These are phyloP conservation scores for Neurospora sp. DNA, from an alignment of 495 filamentous ascomycete species.

Conservation along the genomic window DNA sequence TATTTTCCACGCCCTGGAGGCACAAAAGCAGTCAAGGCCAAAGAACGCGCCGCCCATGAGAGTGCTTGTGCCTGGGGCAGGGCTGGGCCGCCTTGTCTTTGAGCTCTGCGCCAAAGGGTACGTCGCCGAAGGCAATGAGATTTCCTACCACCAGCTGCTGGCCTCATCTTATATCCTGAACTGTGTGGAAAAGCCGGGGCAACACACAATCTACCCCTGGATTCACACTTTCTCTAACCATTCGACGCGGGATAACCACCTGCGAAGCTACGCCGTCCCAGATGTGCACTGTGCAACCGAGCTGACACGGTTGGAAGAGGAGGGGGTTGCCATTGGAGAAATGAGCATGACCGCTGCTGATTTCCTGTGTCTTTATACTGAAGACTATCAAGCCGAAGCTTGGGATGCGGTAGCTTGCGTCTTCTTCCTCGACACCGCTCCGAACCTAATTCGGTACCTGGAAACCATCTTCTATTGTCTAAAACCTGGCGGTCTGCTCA, in stretches of 20 bases:
- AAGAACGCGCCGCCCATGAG: constrained; percentile 34
- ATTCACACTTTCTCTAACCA: constrained; percentile 76
- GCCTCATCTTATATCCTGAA: constrained; percentile 85
- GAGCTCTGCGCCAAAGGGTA: constrained; percentile 73
- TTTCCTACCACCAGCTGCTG: constrained; percentile 86
- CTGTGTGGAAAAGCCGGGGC: constrained; percentile 27
- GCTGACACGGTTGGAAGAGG: constrained; percentile 25
- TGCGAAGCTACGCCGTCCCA: constrained; percentile 59
- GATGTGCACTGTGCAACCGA: constrained; percentile 61
- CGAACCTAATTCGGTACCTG: constrained; percentile 82
- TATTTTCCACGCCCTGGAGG: constrained; percentile 51
- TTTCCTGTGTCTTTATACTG: constrained; percentile 66
- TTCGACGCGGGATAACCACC: constrained; percentile 55
- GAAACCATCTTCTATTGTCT: constrained; percentile 72
- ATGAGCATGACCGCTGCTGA: constrained; percentile 86
- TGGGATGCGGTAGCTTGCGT: constrained; percentile 83
- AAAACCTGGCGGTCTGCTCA: constrained; percentile 67
- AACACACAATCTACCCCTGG: constrained; percentile 70
- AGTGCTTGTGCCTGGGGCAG: constrained; percentile 83
- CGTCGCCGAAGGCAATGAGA: constrained; percentile 81
- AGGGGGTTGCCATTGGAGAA: constrained; percentile 32
- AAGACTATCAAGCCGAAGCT: constrained; percentile 41
- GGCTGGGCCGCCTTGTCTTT: constrained; percentile 76
- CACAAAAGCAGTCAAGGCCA: constrained; percentile 36
- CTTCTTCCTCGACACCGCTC: constrained; percentile 96